phyloP scores from a whole-genome alignment of 1,284 basidiomycete genomes.

The Papiliotrema flavescens region DNA sequence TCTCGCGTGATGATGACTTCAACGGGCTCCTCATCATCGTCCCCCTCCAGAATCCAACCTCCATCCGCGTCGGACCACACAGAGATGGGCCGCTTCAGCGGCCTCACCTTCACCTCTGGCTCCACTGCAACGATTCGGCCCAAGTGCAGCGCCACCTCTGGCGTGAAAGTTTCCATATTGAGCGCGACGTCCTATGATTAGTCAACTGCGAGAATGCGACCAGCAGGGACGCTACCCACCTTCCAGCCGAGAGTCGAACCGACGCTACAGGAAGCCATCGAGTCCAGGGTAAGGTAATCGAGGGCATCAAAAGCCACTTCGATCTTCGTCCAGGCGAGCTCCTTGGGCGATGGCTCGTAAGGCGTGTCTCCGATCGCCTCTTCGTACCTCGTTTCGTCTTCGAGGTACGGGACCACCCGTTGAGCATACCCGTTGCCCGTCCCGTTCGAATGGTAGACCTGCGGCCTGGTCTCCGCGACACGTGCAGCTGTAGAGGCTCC shows the following conservation, averaged over 20 bases:
- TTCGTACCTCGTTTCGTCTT: background rate
- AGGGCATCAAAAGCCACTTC: slow-evolving; percentile 11
- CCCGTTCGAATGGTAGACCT: background rate
- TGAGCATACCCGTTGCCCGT: background rate
- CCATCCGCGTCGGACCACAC: background rate
- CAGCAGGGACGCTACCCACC: slow-evolving; percentile 15
- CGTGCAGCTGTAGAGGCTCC: too few relatives aligned
- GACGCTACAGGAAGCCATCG: background rate
- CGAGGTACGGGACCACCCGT: background rate
- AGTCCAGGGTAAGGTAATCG: background rate
- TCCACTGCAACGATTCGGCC: slow-evolving; percentile 11
- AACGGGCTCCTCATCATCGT: background rate
- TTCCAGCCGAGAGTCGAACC: slow-evolving; percentile 30
- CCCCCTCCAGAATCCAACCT: background rate
- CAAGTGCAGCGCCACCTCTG: slow-evolving; percentile 28
- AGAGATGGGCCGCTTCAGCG: background rate
- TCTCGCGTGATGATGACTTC: background rate
- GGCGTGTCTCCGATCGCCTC: background rate
- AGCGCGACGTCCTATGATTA: slow-evolving; percentile 34
- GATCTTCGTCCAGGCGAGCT: slow-evolving; percentile 5
- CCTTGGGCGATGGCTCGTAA: background rate
- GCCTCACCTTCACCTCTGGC: background rate
- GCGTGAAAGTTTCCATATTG: slow-evolving; percentile 35
- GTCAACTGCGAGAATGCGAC: background rate
- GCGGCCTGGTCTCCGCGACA: too few relatives aligned